Percentiles rank a stretch among this genome's conserved stretches.
Conservation (phyloP, 345 rosid species). For the Aquilaria malaccensis region DNA sequence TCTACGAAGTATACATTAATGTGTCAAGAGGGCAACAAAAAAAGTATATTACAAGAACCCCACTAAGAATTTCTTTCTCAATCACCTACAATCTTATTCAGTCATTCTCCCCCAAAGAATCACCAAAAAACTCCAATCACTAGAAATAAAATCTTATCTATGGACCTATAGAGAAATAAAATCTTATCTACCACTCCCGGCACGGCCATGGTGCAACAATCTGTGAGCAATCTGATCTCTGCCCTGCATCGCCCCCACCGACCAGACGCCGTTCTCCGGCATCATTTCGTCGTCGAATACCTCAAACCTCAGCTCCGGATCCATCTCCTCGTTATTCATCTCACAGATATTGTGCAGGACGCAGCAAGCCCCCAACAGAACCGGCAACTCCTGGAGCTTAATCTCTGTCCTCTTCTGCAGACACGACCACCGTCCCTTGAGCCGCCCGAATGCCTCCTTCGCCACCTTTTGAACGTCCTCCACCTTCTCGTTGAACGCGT, state of each 20-base stretch:
- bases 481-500: constrained; percentile 24
- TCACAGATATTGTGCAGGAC: constrained; percentile 50
- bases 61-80: too few relatives aligned
- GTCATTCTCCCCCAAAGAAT: too few relatives aligned
- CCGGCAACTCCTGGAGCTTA: constrained; percentile 47
- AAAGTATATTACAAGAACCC: too few relatives aligned
- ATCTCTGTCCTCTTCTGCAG: constrained; percentile 41
- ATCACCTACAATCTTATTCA: too few relatives aligned
- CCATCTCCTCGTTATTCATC: constrained; percentile 34
- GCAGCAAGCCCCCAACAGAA: constrained; percentile 48
- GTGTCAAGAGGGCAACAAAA: too few relatives aligned
- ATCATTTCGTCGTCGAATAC: constrained; percentile 32
- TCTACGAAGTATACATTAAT: too few relatives aligned
- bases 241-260: constrained; percentile 24
- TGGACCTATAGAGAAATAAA: background rate
- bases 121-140: too few relatives aligned
- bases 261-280: constrained; percentile 17
- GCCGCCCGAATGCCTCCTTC: constrained; percentile 31
- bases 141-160: too few relatives aligned
- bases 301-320: constrained; percentile 21
- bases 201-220: constrained; percentile 38
- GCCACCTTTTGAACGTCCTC: constrained; percentile 20
- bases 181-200: constrained; percentile 10
- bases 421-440: constrained; percentile 46
- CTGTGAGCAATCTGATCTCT: constrained; percentile 50